A percentile compares a stretch with the other conserved stretches of the same genome.
Evolutionary conservation across 129 eudicot genomes (phyloP).

Genomic region (Escallonia herrerae): DNA sequence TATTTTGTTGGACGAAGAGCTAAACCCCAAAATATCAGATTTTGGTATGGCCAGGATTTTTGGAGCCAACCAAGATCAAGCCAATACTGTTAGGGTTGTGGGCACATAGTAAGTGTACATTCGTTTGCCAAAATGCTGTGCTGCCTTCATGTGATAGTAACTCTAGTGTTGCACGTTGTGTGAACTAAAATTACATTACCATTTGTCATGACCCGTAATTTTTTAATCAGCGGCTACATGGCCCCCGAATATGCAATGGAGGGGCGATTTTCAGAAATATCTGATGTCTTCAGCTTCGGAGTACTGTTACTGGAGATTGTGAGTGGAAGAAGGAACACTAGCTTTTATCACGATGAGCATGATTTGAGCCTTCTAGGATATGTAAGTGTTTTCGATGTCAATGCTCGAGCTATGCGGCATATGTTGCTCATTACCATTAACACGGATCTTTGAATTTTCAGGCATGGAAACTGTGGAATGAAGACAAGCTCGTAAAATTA

Average conservation of each 20-base stretch:
- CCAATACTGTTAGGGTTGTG: slow-evolving; percentile 34
- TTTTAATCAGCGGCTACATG: slow-evolving; percentile 22
- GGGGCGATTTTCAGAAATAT: slow-evolving; percentile 29
- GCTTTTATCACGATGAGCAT: slow-evolving; percentile 10
- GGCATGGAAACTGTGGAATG: slow-evolving; percentile 25
- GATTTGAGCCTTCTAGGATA: slow-evolving; percentile 12
- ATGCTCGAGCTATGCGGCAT: too few relatives aligned
- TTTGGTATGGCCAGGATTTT: slow-evolving; percentile 57
- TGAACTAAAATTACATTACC: too few relatives aligned
- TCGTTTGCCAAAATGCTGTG: too few relatives aligned
- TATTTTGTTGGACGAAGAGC: slow-evolving; percentile 34
- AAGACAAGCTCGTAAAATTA: neutral
- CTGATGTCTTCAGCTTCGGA: slow-evolving; percentile 34
- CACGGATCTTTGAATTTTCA: neutral
- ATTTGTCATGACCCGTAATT: too few relatives aligned
- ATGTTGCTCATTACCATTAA: neutral
- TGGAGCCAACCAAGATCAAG: slow-evolving; percentile 25
- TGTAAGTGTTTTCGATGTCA: slow-evolving; percentile 5
- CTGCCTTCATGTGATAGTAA: too few relatives aligned
- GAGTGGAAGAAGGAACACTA: slow-evolving; percentile 20
- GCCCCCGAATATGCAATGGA: slow-evolving; percentile 33
- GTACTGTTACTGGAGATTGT: slow-evolving; percentile 27
- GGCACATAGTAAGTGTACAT: slow-evolving; percentile 47
- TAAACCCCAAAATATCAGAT: slow-evolving; percentile 53
- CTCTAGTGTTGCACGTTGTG: too few relatives aligned